These are phyloP conservation scores for Hypoxylon perforatum DNA, from an alignment of 495 filamentous ascomycete species.

Conservation along the genomic window DNA sequence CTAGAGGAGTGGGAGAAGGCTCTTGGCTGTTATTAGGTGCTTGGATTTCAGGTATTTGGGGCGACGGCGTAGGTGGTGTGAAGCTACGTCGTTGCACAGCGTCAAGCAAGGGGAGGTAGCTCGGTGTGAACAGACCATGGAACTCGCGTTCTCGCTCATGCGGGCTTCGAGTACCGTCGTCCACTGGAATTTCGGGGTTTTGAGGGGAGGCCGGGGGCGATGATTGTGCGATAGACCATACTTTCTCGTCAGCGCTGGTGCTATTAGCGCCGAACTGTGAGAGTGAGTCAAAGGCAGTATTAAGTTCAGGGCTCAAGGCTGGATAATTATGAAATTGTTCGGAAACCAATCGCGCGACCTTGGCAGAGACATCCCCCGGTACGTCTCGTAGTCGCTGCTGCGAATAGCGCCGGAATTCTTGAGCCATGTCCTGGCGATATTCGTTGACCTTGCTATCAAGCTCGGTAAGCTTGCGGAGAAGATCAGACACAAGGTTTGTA, in stretches of 20 bases:
- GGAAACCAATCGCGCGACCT: constrained; percentile 55
- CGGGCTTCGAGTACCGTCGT: constrained; percentile 51
- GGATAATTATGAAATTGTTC: constrained; percentile 57
- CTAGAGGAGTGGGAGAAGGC: constrained; percentile 9
- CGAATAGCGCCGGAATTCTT: constrained; percentile 60
- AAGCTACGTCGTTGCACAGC: constrained; percentile 47
- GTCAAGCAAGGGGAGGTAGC: constrained; percentile 68
- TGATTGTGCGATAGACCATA: constrained; percentile 50
- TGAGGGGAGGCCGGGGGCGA: constrained; percentile 56
- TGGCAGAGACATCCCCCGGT: constrained; percentile 56
- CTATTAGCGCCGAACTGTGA: constrained; percentile 21
- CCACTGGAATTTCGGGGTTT: constrained; percentile 47
- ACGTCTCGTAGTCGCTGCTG: constrained; percentile 57
- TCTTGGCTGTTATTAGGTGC: constrained; percentile 45
- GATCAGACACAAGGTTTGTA: constrained; percentile 58
- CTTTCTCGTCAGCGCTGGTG: constrained; percentile 36
- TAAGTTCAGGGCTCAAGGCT: constrained; percentile 47
- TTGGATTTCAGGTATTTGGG: constrained; percentile 40
- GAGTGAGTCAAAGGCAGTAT: constrained; percentile 24
- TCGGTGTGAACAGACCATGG: constrained; percentile 69
- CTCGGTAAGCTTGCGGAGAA: constrained; percentile 61
- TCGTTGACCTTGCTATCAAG: constrained; percentile 61
- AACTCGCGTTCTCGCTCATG: constrained; percentile 68
- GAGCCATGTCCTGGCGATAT: constrained; percentile 61
- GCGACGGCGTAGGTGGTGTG: constrained; percentile 37